These are phyloP conservation scores for Hypoxylon lenormandii DNA, from an alignment of 495 filamentous ascomycete genomes.

Conservation along the genomic window DNA sequence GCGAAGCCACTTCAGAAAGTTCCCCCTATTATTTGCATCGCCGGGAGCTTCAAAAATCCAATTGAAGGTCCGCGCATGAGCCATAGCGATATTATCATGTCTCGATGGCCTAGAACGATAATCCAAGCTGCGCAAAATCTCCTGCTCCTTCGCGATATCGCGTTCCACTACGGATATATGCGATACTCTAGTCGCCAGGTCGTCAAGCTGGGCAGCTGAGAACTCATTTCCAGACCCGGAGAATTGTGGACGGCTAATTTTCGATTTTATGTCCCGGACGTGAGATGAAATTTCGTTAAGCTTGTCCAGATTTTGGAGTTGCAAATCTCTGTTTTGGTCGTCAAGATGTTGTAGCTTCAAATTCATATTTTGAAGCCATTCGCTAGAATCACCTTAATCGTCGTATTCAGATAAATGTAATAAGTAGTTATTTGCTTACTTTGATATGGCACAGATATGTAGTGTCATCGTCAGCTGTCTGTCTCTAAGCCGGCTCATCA, in stretches of 20 bases:
- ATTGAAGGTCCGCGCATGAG: not conserved
- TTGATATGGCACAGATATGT: too few relatives aligned
- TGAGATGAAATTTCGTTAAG: conserved; percentile 1
- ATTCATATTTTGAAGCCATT: not conserved
- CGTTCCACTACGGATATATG: too few relatives aligned
- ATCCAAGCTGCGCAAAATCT: too few relatives aligned
- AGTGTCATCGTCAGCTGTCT: too few relatives aligned
- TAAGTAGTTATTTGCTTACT: too few relatives aligned
- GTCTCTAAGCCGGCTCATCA: too few relatives aligned
- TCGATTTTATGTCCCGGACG: not conserved
- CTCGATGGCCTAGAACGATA: too few relatives aligned
- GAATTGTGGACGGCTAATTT: too few relatives aligned
- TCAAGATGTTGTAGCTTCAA: not conserved
- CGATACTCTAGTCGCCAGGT: too few relatives aligned
- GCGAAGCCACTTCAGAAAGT: conserved; percentile 43
- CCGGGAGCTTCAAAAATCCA: not conserved
- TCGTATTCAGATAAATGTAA: not conserved
- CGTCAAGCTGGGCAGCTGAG: too few relatives aligned
- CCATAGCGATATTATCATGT: not conserved
- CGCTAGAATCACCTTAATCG: not conserved
- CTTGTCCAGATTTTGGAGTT: not conserved
- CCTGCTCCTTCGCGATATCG: too few relatives aligned
- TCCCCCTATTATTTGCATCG: not conserved
- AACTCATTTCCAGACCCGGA: too few relatives aligned
- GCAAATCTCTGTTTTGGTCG: not conserved